Percentiles rank a stretch among this genome's conserved stretches.
These are phyloP conservation scores for Hanseniaspora occidentalis DNA, from an alignment of 805 yeast species.

Conservation along the genomic window DNA sequence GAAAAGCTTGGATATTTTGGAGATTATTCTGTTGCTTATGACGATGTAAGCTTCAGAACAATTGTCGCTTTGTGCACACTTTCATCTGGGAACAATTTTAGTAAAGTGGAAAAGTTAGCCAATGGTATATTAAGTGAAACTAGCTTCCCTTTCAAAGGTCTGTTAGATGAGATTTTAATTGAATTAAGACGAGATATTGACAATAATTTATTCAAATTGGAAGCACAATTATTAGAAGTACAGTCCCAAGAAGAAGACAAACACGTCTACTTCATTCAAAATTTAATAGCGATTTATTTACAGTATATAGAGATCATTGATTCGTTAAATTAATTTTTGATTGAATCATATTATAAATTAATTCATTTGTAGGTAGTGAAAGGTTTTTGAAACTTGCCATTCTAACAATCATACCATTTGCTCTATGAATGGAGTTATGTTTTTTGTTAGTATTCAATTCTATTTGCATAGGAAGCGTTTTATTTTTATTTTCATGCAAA, in stretches of 20 bases:
- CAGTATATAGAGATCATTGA: conserved; percentile 10
- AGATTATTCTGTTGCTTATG: conserved; percentile 51
- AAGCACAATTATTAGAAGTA: no score
- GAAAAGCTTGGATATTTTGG: conserved; percentile 47
- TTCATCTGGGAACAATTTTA: neutral
- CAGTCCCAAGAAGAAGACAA: no score
- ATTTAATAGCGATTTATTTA: neutral
- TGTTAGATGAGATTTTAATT: conserved; percentile 3
- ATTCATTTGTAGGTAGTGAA: conserved; percentile 35
- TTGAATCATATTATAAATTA: conserved; percentile 34
- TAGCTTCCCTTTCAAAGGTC: neutral
- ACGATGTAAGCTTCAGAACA: conserved; percentile 55
- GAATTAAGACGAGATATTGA: neutral
- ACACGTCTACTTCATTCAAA: no score
- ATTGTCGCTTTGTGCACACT: conserved; percentile 59
- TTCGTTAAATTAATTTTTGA: conserved; percentile 16
- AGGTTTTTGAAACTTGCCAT: conserved; percentile 33
- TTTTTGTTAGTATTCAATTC: conserved; percentile 20
- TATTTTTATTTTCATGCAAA: conserved; percentile 28
- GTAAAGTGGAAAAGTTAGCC: conserved; percentile 8
- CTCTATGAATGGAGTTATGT: conserved; percentile 47
- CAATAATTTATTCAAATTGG: neutral
- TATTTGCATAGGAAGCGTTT: conserved; percentile 32
- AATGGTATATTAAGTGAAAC: conserved; percentile 23
- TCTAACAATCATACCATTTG: conserved; percentile 52